These are phyloP conservation scores for Coniella vitis DNA, from an alignment of 2,329 filamentous ascomycete genomes.

Conservation along the genomic window DNA sequence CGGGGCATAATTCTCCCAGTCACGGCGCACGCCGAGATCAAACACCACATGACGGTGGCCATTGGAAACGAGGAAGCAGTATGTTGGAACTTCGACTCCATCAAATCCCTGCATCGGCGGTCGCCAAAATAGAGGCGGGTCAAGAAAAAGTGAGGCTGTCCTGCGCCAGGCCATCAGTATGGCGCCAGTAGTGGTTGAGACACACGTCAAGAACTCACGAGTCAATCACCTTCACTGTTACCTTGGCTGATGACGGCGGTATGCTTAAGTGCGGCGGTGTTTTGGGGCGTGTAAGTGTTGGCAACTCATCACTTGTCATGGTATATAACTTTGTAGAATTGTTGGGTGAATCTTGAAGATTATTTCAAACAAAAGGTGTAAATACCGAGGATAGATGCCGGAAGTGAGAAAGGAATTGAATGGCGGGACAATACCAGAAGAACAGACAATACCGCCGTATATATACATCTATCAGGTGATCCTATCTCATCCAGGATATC, in stretches of 20 bases:
- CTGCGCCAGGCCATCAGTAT: background rate
- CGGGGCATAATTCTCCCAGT: slow-evolving; percentile 18
- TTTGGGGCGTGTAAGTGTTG: background rate
- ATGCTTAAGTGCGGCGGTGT: background rate
- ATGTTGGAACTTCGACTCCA: background rate
- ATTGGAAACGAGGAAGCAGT: background rate
- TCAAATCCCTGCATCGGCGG: background rate
- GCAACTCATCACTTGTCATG: background rate
- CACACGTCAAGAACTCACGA: background rate
- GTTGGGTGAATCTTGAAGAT: too few relatives aligned
- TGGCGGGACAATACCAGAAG: too few relatives aligned
- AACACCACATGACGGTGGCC: slow-evolving; percentile 12
- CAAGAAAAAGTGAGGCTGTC: background rate
- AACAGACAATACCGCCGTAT: too few relatives aligned
- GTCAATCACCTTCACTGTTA: background rate
- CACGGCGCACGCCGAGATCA: slow-evolving; percentile 20
- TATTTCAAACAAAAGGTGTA: too few relatives aligned
- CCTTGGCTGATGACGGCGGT: background rate
- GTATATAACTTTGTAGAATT: background rate
- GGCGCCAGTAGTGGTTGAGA: too few relatives aligned
- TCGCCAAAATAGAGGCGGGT: background rate
- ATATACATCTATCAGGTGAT: too few relatives aligned
- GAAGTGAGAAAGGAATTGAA: too few relatives aligned
- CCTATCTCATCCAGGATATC: too few relatives aligned
- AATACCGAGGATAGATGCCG: too few relatives aligned